These are phyloP conservation scores for Cytospora piceae DNA, from an alignment of 2,329 filamentous ascomycete genomes.

Conservation along the genomic window DNA sequence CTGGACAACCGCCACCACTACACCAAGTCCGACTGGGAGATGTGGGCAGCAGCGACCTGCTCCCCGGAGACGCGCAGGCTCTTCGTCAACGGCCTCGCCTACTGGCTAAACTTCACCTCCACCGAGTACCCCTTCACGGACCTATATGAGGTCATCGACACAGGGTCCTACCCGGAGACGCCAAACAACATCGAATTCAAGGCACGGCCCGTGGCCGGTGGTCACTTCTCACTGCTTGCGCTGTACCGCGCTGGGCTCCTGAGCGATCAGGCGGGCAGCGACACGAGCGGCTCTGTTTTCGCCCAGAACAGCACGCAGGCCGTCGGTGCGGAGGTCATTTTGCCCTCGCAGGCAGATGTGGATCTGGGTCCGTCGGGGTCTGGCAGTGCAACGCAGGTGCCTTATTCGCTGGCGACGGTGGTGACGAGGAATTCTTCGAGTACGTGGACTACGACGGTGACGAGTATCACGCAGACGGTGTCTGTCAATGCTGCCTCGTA, in stretches of 20 bases:
- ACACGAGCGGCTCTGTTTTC: conserved; percentile 5
- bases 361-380: conserved; percentile 13
- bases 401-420: conserved; percentile 11
- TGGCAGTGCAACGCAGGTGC: conserved; percentile 12
- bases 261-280: not conserved
- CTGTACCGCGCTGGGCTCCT: conserved; percentile 40
- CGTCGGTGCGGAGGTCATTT: not conserved
- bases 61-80: conserved; percentile 57
- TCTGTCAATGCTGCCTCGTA: not conserved
- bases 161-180: conserved; percentile 56
- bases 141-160: conserved; percentile 66
- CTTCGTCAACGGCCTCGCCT: conserved; percentile 65
- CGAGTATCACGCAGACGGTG: conserved; percentile 9
- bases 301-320: conserved; percentile 5
- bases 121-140: conserved; percentile 69
- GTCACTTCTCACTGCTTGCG: conserved; percentile 71
- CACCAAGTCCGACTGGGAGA: conserved; percentile 76
- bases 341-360: conserved; percentile 12
- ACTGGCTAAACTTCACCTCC: conserved; percentile 70
- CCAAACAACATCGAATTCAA: conserved; percentile 63
- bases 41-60: conserved; percentile 71
- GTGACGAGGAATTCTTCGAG: conserved; percentile 1
- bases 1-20: conserved; percentile 72
- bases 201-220: conserved; percentile 73
- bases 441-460: conserved; percentile 1